Evolutionary conservation across 176 grass and related monocot genomes (phyloP), one percentile per base, ranked within the genome.

Genomic region (Raddia guianensis): DNA sequence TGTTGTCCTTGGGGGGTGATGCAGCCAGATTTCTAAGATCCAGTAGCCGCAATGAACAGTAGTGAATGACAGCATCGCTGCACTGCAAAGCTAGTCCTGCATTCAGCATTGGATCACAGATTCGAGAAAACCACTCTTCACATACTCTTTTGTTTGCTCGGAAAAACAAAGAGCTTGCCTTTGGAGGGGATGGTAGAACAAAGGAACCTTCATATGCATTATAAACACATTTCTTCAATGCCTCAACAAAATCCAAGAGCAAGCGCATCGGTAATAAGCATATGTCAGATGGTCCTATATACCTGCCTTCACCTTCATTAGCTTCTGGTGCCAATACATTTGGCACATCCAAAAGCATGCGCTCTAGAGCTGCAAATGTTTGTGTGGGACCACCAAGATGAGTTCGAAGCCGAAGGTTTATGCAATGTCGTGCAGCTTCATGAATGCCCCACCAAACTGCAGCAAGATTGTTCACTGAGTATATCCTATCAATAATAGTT

Each of bases 71-170:
- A 47, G 90, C 92, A 87, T 94, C 87, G 58, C 73, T 81, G 54
- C 95, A 98, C 76, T 92, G 83, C 77, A 98, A 91, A 78, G 90
- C 86, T 82, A 92, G 64, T 83, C 95, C 90, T 82, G 88, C 92
- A 89, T 98, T 94, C 80, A 98, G 78, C 95, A 98, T 98, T 71
- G 95, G 95, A 47, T 98, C 95, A 75, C 90, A 98, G 73, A 98
- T 98, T 92, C 95, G 83, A 63, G 92, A 98, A 90, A 98, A 98
- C 95, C 95, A 98, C 83, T 98, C 95, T 61, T 98, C 95, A 83
- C 95, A 98, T 33, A 98, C 95, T 60, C 93, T 85, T 81, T 92
- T 98, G 78, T 98, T 98, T 83, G 95, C 95, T 63, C 86, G 90
- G 76, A 98, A 98, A 82, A 98, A 98, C 80, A 98, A 61, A 21